Conservation (phyloP, 108 stramenopile genomes). For the Fragilaria radians region DNA sequence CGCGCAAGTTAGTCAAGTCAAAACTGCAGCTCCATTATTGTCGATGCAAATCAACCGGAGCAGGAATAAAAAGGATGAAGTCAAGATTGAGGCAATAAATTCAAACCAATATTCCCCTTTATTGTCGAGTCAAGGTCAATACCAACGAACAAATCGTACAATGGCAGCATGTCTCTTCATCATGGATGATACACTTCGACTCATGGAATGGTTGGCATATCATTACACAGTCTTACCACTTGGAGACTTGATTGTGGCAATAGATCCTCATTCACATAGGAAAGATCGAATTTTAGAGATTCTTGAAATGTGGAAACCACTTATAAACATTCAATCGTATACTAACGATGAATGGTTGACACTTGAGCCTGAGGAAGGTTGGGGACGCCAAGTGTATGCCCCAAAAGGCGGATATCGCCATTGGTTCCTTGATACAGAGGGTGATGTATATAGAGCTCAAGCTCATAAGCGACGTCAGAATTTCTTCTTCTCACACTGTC, state of each 20-base stretch:
- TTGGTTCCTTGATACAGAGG: conserved; percentile 1
- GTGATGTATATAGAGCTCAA: background rate
- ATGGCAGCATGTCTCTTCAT: conserved; percentile 27
- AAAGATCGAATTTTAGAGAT: conserved; percentile 3
- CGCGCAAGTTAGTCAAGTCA: no score
- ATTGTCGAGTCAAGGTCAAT: background rate
- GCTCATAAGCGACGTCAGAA: conserved; percentile 37
- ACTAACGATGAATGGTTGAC: background rate
- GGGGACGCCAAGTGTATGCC: conserved; percentile 6
- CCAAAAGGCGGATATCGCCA: background rate
- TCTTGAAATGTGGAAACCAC: conserved; percentile 20
- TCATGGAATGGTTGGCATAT: conserved; percentile 51
- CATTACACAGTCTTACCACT: conserved; percentile 39
- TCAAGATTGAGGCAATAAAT: no score
- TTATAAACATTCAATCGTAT: background rate
- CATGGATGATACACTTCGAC: conserved; percentile 34
- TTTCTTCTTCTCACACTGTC: conserved; percentile 39
- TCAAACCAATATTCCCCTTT: no score
- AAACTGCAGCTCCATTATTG: no score
- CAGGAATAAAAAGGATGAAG: no score
- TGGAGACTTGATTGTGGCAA: conserved; percentile 37
- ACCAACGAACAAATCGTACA: background rate
- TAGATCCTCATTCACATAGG: conserved; percentile 32
- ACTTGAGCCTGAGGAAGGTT: conserved; percentile 1
- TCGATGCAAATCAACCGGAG: no score